Evolutionary conservation across 2,329 filamentous ascomycete genomes (phyloP), one percentile per base, ranked within the genome.

Genomic region (Beauveria brongniartii): DNA sequence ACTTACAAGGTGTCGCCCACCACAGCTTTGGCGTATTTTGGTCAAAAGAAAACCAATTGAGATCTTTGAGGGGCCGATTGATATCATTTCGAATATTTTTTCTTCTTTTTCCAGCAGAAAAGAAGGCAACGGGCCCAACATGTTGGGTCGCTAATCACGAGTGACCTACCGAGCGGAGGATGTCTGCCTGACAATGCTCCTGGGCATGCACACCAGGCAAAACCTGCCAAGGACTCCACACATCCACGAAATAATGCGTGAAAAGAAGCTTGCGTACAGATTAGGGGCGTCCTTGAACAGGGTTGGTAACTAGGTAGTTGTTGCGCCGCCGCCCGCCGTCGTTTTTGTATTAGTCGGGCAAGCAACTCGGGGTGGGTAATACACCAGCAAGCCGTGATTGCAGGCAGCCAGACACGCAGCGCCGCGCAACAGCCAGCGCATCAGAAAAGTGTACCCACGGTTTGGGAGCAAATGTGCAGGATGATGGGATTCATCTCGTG

Each of bases 141-240:
- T 6, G 22, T 41, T 52, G 57, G 22, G 12, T n/a, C 52, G 59
- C 53, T 61, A 56, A 61, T 56, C 59, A 44, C 52, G 52, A 61
- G 59, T 61, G 44, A 51, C 59, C 28, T 34, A 24, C 34, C 10
- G 2, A 14, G 37, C 37, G 53, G 59, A 61, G 59, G 53, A 56
- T 46, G 34, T 61, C 52, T 61, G 59, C 59, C 52, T 61, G 34
- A 47, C 26, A 46, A 61, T 51, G n/a, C 59, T 61, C 52, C 30
- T 24, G 59, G 47, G 10, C 16, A 26, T 51, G 30, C 50, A 54
- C 59, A 61, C 34, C 34, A 51, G 44, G 52, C 41, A 9, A 43
- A 50, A 37, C 46, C 41, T 44, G 16, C 20, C 8, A 22, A 52
- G 5, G 22, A 24, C 44, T 28, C 59, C 59, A 56, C 57, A 44